These are phyloP conservation scores for Aspergillus ellipticus DNA, from an alignment of 495 filamentous ascomycete species.

Conservation along the genomic window DNA sequence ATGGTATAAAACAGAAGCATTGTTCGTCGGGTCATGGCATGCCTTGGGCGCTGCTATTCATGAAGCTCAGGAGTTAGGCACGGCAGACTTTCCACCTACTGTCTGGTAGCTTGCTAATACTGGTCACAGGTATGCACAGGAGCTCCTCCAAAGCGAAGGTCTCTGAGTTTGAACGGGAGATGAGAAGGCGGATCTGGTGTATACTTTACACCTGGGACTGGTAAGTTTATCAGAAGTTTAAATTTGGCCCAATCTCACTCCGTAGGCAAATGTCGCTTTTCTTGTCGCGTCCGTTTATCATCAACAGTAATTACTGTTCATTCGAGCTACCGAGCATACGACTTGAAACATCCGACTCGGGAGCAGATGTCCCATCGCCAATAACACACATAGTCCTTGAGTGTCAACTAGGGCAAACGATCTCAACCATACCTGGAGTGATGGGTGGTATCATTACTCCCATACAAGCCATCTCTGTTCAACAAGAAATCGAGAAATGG, in stretches of 20 bases:
- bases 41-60: conserved; percentile 41
- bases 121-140: conserved; percentile 42
- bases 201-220: conserved; percentile 38
- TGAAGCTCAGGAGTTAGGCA: conserved; percentile 51
- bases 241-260: background rate
- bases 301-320: conserved; percentile 16
- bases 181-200: conserved; percentile 36
- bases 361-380: conserved; percentile 18
- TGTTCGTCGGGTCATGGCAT: conserved; percentile 54
- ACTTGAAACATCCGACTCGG: conserved; percentile 15
- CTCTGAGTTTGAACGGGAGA: conserved; percentile 40
- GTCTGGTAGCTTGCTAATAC: background rate
- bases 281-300: conserved; percentile 27
- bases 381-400: conserved; percentile 23
- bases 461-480: conserved; percentile 16
- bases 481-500: conserved; percentile 37
- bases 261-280: conserved; percentile 32
- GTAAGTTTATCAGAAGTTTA: conserved; percentile 10
- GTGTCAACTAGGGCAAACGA: conserved; percentile 20
- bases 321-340: conserved; percentile 25
- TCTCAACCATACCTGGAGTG: conserved; percentile 13
- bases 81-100: background rate
- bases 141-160: conserved; percentile 29
- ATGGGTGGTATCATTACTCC: conserved; percentile 8
- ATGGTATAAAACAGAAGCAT: conserved; percentile 51